Evolutionary conservation across 768 basidiomycete genomes (phyloP), one percentile per base, ranked within the genome.

Genomic region (Russula sp.): DNA sequence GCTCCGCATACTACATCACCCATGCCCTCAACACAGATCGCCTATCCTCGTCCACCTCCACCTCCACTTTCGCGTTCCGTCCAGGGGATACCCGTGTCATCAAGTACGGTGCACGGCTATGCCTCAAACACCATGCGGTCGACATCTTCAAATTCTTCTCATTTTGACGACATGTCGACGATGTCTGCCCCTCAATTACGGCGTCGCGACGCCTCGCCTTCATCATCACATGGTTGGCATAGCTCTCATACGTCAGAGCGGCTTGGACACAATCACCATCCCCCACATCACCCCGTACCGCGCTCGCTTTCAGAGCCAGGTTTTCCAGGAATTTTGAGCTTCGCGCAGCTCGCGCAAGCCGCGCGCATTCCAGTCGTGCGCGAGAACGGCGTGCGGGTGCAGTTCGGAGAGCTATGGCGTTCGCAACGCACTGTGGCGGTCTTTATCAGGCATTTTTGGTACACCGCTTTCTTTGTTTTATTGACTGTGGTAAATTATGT

Each of bases 391-490:
- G 69, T 84, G 10, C 79, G 83, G 10, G 77, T 89, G 59, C 78
- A 75, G 40, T 93, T 95, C 65, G 87, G 89, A 0, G 82, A 86
- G 26, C 73, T 96, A 46, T 86, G 88, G 70, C 78, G 71, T 52
- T 72, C 78, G 13, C 77, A 79, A 66, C 81, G 78, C 72, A 88
- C 87, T 0, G 81, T 94, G 66, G 85, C 93, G 58, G 75, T 94
- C 48, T 96, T 96, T 77, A 87, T 97, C 67, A 80, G 94, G 49
- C 90, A 93, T 74, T 94, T 94, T 75, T 90, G 87, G 89, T 83
- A 56, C 63, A 73, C 5, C 40, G 2, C 34, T 24, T 40, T 51
- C 11, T 10, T 32, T 18, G 24, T 30, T 68, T 20, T 9, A 42
- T 10, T 42, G 8, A n/a, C 13, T 36, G 63, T 63, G 64, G 16